A percentile compares a stretch with the other conserved stretches of the same genome.
Conservation (phyloP, 495 filamentous ascomycete species). For the Hyaloscypha hepaticicola region DNA sequence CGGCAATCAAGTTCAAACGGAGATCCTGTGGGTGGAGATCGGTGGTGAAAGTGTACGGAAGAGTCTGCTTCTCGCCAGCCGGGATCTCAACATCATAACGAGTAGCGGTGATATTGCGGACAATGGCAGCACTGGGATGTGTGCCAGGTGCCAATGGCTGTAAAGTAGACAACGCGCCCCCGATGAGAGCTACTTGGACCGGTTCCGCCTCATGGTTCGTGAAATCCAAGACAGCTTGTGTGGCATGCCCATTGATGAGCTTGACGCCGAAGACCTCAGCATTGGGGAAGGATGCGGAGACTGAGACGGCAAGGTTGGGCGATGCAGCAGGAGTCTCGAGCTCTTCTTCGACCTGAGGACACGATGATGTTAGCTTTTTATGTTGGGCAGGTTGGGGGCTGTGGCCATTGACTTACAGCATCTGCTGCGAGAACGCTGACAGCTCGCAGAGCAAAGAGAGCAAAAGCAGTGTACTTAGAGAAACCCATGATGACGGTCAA, state of each 20-base stretch:
- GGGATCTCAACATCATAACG: conserved; percentile 74
- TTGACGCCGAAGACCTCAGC: conserved; percentile 94
- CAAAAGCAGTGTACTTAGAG: conserved; percentile 68
- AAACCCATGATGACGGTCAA: conserved; percentile 65
- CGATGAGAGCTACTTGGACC: conserved; percentile 73
- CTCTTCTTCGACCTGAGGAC: conserved; percentile 31
- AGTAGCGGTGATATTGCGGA: conserved; percentile 82
- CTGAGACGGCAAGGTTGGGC: conserved; percentile 67
- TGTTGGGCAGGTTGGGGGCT: conserved; percentile 30
- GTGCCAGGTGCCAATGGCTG: conserved; percentile 46
- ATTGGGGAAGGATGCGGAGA: conserved; percentile 78
- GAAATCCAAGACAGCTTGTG: conserved; percentile 75
- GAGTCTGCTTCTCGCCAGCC: conserved; percentile 68
- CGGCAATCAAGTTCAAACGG: conserved; percentile 66
- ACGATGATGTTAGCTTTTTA: conserved; percentile 25
- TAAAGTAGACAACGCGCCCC: conserved; percentile 68
- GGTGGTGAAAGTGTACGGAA: conserved; percentile 81
- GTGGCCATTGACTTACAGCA: conserved; percentile 50
- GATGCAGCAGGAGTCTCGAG: conserved; percentile 45
- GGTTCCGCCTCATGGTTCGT: conserved; percentile 79
- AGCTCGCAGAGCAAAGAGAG: conserved; percentile 67
- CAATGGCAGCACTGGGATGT: conserved; percentile 52
- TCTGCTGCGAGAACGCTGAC: conserved; percentile 60
- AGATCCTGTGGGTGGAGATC: conserved; percentile 95
- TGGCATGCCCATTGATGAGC: conserved; percentile 90